These are phyloP conservation scores for Tetradesmus lagerheimii DNA, from an alignment of 139 green algal genomes.

Conservation along the genomic window DNA sequence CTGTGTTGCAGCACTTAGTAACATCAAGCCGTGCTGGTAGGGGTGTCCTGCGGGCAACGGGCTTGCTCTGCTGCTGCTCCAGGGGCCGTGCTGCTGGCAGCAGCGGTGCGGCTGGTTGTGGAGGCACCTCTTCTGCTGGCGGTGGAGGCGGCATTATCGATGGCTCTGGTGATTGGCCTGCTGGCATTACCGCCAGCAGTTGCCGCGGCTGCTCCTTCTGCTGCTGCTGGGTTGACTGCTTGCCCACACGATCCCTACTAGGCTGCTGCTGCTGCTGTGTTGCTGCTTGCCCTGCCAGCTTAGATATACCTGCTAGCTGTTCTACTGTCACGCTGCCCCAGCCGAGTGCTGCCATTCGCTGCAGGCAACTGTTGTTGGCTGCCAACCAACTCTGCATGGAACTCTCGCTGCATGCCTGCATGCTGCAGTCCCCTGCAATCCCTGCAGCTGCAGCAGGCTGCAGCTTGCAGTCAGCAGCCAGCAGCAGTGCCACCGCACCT, in stretches of 20 bases:
- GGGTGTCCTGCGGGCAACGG: too few species aligned
- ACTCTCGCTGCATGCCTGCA: neutral
- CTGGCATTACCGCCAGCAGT: too few species aligned
- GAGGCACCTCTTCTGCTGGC: too few species aligned
- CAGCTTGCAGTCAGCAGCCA: neutral
- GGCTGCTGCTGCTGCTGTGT: neutral
- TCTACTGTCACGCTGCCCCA: neutral
- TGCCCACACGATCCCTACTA: too few species aligned
- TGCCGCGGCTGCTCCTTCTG: conserved; percentile 27
- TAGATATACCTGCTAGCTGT: neutral
- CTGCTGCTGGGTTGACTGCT: conserved; percentile 24
- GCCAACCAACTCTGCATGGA: neutral
- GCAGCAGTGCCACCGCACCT: neutral
- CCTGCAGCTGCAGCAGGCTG: neutral
- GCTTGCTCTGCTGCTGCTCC: too few species aligned
- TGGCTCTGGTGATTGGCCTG: too few species aligned
- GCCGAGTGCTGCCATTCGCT: neutral
- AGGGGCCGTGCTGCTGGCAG: too few species aligned
- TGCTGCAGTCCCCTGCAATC: neutral
- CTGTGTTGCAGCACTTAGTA: too few species aligned
- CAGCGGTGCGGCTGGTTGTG: too few species aligned
- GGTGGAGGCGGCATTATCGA: too few species aligned
- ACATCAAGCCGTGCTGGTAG: too few species aligned
- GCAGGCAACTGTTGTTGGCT: neutral
- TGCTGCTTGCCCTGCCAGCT: neutral